A percentile compares a stretch with the other conserved stretches of the same genome.
phyloP scores from a whole-genome alignment of 768 basidiomycete species.

The Pleurotus pulmonarius region DNA sequence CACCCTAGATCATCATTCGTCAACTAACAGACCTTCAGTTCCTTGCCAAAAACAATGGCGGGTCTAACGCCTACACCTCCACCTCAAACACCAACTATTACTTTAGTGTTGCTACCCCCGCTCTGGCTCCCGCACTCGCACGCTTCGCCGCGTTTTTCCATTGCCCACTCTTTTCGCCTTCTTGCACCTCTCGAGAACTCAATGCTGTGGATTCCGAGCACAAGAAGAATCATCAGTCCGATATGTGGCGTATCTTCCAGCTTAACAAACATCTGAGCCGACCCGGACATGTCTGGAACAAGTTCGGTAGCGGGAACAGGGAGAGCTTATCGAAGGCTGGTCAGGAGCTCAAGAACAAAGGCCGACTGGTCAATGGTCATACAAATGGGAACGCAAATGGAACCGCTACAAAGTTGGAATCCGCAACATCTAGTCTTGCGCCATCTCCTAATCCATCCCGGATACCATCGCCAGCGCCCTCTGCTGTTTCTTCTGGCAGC shows the following conservation, averaged over 20 bases:
- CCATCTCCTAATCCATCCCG: constrained; percentile 52
- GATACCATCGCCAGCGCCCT: constrained; percentile 57
- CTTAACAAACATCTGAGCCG: constrained; percentile 84
- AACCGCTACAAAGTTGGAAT: constrained; percentile 18
- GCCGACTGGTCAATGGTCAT: constrained; percentile 26
- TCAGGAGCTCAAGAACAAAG: constrained; percentile 48
- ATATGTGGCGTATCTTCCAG: constrained; percentile 94
- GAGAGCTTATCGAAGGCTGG: constrained; percentile 68
- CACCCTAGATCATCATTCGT: not conserved
- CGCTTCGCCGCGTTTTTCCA: constrained; percentile 89
- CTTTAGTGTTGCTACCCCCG: constrained; percentile 65
- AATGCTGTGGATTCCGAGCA: constrained; percentile 97
- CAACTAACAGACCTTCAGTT: constrained; percentile 38
- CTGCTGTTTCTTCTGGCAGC: constrained; percentile 44
- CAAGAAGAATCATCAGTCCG: constrained; percentile 91
- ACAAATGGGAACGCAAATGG: too few species aligned
- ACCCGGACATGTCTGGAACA: constrained; percentile 79
- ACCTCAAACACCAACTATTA: constrained; percentile 90
- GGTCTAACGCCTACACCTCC: constrained; percentile 90
- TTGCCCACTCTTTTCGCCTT: constrained; percentile 83
- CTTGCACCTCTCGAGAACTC: constrained; percentile 84
- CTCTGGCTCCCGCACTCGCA: constrained; percentile 65
- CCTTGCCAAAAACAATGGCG: constrained; percentile 77
- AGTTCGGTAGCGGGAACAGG: constrained; percentile 88
- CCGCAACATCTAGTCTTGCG: constrained; percentile 25